Conservation (phyloP, 768 basidiomycete species). For the Podaxis sp. region DNA sequence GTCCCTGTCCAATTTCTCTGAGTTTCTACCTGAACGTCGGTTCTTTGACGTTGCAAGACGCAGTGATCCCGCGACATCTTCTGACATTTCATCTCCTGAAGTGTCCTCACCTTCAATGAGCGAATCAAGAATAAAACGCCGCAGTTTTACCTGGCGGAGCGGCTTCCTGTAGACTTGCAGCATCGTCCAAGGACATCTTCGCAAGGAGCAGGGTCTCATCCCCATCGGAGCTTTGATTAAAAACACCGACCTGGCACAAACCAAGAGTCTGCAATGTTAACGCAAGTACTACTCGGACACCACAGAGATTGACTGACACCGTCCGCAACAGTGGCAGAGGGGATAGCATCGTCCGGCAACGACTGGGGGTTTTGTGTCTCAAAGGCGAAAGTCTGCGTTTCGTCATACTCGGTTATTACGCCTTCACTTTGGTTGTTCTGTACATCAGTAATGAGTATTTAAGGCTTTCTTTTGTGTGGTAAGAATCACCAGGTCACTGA, state of each 20-base stretch:
- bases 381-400: constrained; percentile 43
- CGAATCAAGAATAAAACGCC: background rate
- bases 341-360: background rate
- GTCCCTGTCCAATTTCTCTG: background rate
- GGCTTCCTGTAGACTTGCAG: background rate
- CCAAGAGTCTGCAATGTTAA: background rate
- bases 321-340: background rate
- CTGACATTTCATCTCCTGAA: background rate
- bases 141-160: background rate
- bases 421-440: constrained; percentile 18
- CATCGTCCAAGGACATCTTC: constrained; percentile 8
- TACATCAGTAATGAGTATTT: background rate
- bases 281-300: background rate
- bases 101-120: background rate
- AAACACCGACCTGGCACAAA: background rate
- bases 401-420: constrained; percentile 32
- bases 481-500: constrained; percentile 53
- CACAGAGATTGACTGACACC: background rate
- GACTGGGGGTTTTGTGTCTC: background rate
- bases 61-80: background rate
- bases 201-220: constrained; percentile 9
- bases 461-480: background rate
- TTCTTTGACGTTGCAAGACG: background rate
- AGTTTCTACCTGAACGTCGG: background rate
- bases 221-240: background rate